Evolutionary conservation across 108 stramenopile species (phyloP).

Genomic region (Cyclotella sp.): DNA sequence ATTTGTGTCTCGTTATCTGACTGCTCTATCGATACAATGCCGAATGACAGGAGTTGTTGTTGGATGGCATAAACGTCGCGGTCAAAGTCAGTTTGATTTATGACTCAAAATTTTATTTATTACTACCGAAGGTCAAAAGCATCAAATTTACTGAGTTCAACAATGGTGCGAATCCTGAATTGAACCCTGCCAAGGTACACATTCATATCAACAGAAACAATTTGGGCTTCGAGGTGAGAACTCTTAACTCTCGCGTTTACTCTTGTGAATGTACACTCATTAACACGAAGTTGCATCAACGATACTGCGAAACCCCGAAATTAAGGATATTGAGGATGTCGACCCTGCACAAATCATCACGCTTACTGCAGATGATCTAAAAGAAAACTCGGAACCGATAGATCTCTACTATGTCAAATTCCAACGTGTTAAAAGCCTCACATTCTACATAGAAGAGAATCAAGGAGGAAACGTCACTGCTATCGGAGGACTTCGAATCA

Average conservation of each 20-base stretch:
- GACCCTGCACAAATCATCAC: slow-evolving; percentile 80
- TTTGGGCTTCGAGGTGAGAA: slow-evolving; percentile 77
- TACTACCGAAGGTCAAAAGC: slow-evolving; percentile 58
- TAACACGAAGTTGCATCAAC: background rate
- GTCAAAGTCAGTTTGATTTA: background rate
- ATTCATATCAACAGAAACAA: slow-evolving; percentile 82
- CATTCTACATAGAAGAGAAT: slow-evolving; percentile 90
- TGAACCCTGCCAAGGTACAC: slow-evolving; percentile 73
- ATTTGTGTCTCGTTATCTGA: background rate
- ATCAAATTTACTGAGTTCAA: slow-evolving; percentile 88
- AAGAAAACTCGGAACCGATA: slow-evolving; percentile 65
- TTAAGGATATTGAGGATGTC: slow-evolving; percentile 83
- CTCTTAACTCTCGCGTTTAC: background rate
- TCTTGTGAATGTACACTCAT: background rate
- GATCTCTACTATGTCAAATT: slow-evolving; percentile 82
- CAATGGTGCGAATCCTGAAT: slow-evolving; percentile 68
- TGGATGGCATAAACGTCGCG: background rate
- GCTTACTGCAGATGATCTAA: slow-evolving; percentile 73
- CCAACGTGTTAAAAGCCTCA: slow-evolving; percentile 82
- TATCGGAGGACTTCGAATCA: slow-evolving; percentile 74
- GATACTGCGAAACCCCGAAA: background rate
- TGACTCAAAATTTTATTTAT: background rate
- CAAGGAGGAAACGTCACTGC: slow-evolving; percentile 81
- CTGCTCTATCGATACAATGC: no score
- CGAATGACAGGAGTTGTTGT: no score